These are phyloP conservation scores for Hirsutella rhossiliensis DNA, from an alignment of 2,329 filamentous ascomycete genomes.

Conservation along the genomic window DNA sequence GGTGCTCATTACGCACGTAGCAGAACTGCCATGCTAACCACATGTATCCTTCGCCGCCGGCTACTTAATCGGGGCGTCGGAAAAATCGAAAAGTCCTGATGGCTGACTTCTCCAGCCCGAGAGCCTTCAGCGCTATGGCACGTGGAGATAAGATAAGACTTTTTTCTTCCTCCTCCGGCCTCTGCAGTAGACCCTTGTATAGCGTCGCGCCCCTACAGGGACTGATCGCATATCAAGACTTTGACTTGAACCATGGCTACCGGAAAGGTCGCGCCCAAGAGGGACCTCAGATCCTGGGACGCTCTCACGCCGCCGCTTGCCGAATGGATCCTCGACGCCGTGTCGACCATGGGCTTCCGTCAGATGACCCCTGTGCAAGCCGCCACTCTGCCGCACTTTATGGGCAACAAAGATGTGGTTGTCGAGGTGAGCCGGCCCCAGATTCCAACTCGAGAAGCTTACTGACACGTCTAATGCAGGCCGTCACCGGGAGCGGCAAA, in stretches of 20 bases:
- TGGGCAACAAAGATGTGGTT: constrained; percentile 83
- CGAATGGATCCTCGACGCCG: constrained; percentile 73
- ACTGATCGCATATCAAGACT: background rate
- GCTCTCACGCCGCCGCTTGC: constrained; percentile 25
- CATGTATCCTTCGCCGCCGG: no score
- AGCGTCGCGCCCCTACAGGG: background rate
- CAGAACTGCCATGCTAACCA: no score
- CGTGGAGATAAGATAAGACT: constrained; percentile 21
- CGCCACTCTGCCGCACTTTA: constrained; percentile 77
- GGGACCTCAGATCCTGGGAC: constrained; percentile 35
- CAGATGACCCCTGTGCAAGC: constrained; percentile 94
- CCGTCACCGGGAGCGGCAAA: constrained; percentile 85
- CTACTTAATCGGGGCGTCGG: background rate
- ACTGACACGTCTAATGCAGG: constrained; percentile 30
- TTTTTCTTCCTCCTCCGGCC: background rate
- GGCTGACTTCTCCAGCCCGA: background rate
- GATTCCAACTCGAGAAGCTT: background rate
- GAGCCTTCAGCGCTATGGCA: constrained; percentile 5
- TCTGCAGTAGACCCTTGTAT: background rate
- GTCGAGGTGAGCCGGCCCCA: constrained; percentile 48
- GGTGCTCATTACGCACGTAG: no score
- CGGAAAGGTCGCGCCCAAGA: constrained; percentile 22
- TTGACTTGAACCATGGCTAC: background rate
- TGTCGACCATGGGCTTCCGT: constrained; percentile 71
- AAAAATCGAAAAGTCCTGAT: background rate